Evolutionary conservation across 257 asterid species (phyloP).

Genomic region (Asclepias syriaca): DNA sequence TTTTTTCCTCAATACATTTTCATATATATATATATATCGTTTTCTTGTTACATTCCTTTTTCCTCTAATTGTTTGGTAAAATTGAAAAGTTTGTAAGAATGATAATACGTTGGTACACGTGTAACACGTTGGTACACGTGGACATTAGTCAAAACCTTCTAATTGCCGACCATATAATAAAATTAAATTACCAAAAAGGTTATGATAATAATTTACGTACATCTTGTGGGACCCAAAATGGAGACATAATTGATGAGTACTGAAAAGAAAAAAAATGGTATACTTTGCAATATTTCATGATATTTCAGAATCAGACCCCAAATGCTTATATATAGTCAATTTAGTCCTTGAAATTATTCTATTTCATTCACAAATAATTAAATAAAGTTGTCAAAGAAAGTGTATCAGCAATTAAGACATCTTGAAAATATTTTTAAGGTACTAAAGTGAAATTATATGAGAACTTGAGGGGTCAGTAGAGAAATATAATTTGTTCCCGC

Average conservation of each 20-base stretch:
- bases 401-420: no score
- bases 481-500: neutral
- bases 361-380: no score
- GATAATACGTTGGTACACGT: no score
- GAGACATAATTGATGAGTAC: neutral
- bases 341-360: neutral
- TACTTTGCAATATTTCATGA: neutral
- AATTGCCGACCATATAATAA: neutral
- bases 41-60: no score
- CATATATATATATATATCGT: no score
- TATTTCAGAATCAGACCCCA: neutral
- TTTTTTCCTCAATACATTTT: no score
- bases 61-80: no score
- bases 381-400: no score
- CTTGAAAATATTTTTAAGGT: neutral
- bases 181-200: neutral
- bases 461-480: neutral
- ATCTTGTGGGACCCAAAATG: neutral
- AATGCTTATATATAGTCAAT: neutral
- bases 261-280: neutral
- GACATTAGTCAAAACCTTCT: no score
- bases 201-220: no score
- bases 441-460: neutral
- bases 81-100: no score
- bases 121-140: no score